A percentile compares a stretch with the other conserved stretches of the same genome.
These are phyloP conservation scores for Fusarium zealandicum DNA, from an alignment of 2,329 filamentous ascomycete species.

Conservation along the genomic window DNA sequence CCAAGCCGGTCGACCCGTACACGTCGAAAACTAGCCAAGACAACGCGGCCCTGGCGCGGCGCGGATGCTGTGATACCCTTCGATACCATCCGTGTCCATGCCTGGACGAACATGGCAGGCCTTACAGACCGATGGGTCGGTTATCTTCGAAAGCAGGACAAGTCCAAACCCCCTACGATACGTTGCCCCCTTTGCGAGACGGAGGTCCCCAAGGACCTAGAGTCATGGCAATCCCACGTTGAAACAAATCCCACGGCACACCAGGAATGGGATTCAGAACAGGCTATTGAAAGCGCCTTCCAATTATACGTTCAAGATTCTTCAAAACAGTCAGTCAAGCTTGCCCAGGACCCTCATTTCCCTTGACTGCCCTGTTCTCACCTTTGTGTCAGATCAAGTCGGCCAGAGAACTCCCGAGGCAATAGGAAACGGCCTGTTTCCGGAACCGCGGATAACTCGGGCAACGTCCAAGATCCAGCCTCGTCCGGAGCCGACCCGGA, in stretches of 20 bases:
- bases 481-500: background rate
- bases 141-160: constrained; percentile 18
- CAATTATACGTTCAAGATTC: constrained; percentile 27
- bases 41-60: background rate
- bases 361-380: constrained; percentile 1
- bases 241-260: constrained; percentile 27
- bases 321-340: background rate
- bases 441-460: constrained; percentile 3
- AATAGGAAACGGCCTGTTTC: constrained; percentile 10
- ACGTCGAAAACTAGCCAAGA: too few relatives aligned
- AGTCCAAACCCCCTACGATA: too few relatives aligned
- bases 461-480: background rate
- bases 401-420: background rate
- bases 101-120: constrained; percentile 21
- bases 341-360: background rate
- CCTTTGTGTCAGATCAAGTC: background rate
- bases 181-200: too few relatives aligned
- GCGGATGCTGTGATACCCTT: background rate
- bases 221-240: constrained; percentile 26
- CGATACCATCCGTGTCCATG: constrained; percentile 5
- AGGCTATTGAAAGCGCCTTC: constrained; percentile 40
- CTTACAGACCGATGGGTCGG: constrained; percentile 28
- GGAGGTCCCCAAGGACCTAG: background rate
- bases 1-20: too few relatives aligned
- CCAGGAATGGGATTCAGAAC: constrained; percentile 31